Evolutionary conservation across 148 eudicot genomes (phyloP), one percentile per base, ranked within the genome.

Genomic region (Amaranthus hypochondriacus): DNA sequence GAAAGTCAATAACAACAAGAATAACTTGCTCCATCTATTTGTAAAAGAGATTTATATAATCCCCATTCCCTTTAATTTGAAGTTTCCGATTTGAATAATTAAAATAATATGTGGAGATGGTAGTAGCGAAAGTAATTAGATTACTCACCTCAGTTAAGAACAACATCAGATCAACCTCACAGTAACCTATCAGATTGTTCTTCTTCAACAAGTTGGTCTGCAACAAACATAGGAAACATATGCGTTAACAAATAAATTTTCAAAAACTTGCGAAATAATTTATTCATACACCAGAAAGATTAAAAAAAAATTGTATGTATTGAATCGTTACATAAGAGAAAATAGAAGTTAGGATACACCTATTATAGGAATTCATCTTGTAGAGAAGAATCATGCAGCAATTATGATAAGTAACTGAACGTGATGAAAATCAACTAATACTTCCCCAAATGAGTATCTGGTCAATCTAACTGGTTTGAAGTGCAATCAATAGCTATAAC

Each of bases 141-240:
- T 28, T 48, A 79, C 86, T 86, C 74, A 93, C 98, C 98, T 72
- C 84, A 63, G 92, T 79, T 62, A 93, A 87, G 82, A 84, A 91
- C 55, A 88, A 81, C 68, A 86, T 77, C 39, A 93, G 80, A 81
- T 93, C 85, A 70, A 91, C 78, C 81, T 93, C 98, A 79, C 96
- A 91, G 66, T 79, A 88, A 18, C 98, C 98, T 63, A 93, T 64
- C 53, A 93, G 83, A 84, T 93, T 89, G 85, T 81, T 93, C 88
- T 86, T 91, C 81, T 88, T 86, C 75, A 93, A 66, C 81, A 77
- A 77, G 74, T 93, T 93, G 28, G 95, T 93, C 98, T 93, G 93
- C 91, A 80, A 56, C 79, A 87, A 50, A 79, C 55, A 68, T 14
- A 63, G 66, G 21, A 67, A 76, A 9, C 6, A 60, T 21, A 54